Evolutionary conservation across 768 basidiomycete genomes (phyloP).

Genomic region (Russula emetica): DNA sequence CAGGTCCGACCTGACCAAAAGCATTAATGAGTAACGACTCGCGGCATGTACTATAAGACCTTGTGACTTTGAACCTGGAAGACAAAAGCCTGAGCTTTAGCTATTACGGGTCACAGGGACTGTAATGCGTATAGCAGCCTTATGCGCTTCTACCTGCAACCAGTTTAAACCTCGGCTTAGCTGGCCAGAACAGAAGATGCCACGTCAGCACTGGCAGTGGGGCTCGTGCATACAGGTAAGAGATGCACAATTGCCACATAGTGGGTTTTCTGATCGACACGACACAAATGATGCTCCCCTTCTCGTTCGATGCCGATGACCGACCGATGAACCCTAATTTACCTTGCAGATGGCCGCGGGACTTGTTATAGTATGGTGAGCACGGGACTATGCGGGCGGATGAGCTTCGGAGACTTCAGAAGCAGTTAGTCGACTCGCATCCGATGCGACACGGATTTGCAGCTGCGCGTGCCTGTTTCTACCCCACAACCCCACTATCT

Average conservation of each 20-base stretch:
- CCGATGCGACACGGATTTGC: not conserved
- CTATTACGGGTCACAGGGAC: not conserved
- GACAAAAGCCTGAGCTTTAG: not conserved
- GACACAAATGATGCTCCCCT: not conserved
- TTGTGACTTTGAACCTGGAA: not conserved
- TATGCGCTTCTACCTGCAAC: not conserved
- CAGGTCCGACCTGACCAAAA: not conserved
- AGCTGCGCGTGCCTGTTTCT: not conserved
- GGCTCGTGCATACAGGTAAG: too few relatives aligned
- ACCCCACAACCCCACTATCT: not conserved
- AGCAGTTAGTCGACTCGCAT: not conserved
- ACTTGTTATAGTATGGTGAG: not conserved
- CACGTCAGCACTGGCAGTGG: too few relatives aligned
- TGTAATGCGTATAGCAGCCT: not conserved
- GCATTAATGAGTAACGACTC: not conserved
- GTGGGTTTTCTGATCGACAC: not conserved
- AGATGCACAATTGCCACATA: not conserved
- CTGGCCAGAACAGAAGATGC: not conserved
- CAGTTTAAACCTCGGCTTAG: not conserved
- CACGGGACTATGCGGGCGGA: not conserved
- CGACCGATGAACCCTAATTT: not conserved
- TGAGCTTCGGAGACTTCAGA: not conserved
- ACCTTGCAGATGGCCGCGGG: not conserved
- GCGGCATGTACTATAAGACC: not conserved
- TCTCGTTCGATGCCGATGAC: not conserved